phyloP scores from a whole-genome alignment of 805 yeast species.

The Kazachstania psychrophila region DNA sequence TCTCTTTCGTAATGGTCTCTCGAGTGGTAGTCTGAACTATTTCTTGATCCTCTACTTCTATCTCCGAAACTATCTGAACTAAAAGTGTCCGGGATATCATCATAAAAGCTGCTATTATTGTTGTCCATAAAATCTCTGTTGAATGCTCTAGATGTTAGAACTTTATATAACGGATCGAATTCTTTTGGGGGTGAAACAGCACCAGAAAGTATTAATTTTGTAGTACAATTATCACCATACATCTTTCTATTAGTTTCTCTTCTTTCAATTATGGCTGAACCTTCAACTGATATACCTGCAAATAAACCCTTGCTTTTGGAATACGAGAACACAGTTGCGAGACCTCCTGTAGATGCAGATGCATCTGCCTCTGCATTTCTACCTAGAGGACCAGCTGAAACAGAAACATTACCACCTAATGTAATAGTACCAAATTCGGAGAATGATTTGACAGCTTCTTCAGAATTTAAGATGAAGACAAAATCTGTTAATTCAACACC shows the following conservation, averaged over 20 bases:
- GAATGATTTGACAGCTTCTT: conserved; percentile 86
- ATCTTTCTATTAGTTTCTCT: conserved; percentile 94
- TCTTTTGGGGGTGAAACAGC: conserved; percentile 85
- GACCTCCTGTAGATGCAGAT: conserved; percentile 75
- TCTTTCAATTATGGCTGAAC: conserved; percentile 92
- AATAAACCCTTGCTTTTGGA: conserved; percentile 94
- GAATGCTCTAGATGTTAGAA: conserved; percentile 79
- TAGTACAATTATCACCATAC: conserved; percentile 81
- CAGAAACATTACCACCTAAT: conserved; percentile 87
- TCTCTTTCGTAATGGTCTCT: not conserved
- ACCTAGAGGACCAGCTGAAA: conserved; percentile 97
- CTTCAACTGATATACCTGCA: conserved; percentile 96
- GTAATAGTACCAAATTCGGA: conserved; percentile 92
- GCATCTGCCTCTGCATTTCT: conserved; percentile 97
- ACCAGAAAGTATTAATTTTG: conserved; percentile 74
- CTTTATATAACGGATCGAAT: conserved; percentile 75
- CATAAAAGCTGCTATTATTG: conserved; percentile 34
- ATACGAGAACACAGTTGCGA: conserved; percentile 86
- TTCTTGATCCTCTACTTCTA: conserved; percentile 2
- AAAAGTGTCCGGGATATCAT: conserved; percentile 42
- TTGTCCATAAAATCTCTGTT: conserved; percentile 49
- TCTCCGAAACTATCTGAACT: conserved; percentile 7
- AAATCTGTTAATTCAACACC: conserved; percentile 97
- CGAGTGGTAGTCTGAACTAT: conserved; percentile 7
- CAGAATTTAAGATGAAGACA: conserved; percentile 81